phyloP scores from a whole-genome alignment of 495 filamentous ascomycete genomes.

The Thozetella sp. region DNA sequence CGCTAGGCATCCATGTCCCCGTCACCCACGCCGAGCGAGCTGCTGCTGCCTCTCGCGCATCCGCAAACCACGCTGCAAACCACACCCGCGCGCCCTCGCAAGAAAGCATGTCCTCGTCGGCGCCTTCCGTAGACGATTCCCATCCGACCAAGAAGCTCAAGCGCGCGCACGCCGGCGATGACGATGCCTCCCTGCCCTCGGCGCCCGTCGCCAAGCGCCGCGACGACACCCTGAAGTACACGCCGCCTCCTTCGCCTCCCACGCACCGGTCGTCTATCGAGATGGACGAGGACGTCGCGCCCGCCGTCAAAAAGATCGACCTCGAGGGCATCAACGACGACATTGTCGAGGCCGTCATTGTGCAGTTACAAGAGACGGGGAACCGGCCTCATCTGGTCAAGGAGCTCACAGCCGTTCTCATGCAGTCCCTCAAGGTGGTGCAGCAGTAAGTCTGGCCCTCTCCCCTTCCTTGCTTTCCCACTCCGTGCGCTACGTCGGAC shows the following conservation, averaged over 20 bases:
- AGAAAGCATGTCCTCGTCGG: conserved; percentile 50
- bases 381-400: conserved; percentile 95
- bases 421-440: conserved; percentile 76
- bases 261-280: conserved; percentile 34
- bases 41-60: conserved; percentile 28
- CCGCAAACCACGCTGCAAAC: conserved; percentile 20
- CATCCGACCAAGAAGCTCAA: conserved; percentile 85
- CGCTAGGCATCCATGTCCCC: conserved; percentile 90
- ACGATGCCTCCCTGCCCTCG: conserved; percentile 44
- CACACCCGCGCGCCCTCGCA: conserved; percentile 41
- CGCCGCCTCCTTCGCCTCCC: conserved; percentile 82
- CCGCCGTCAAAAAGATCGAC: conserved; percentile 63
- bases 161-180: conserved; percentile 68
- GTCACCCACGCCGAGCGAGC: conserved; percentile 66
- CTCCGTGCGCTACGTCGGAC: background rate
- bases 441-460: conserved; percentile 72
- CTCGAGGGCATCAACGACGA: conserved; percentile 91
- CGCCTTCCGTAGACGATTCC: conserved; percentile 50
- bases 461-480: background rate
- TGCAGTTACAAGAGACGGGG: conserved; percentile 87
- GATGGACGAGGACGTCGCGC: conserved; percentile 29
- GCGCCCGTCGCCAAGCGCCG: conserved; percentile 45
- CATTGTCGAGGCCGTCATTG: conserved; percentile 88
- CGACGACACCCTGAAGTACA: conserved; percentile 66
- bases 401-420: conserved; percentile 83